Evolutionary conservation across 2,329 filamentous ascomycete genomes (phyloP).

Genomic region (Diaporthe humulicola): DNA sequence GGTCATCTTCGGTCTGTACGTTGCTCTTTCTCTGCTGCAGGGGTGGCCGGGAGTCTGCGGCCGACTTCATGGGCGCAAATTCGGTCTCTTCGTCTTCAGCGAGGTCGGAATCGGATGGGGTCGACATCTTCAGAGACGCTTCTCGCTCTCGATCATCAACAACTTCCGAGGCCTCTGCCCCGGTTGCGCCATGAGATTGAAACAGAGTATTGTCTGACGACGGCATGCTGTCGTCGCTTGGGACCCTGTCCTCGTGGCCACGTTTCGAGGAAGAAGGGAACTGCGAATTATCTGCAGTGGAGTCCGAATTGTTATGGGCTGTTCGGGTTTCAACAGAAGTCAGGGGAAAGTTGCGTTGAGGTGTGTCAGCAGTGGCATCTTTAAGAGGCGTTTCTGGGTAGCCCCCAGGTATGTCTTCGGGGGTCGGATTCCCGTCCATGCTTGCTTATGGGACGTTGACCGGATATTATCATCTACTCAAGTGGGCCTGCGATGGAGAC

Average conservation of each 20-base stretch:
- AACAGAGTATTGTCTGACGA: constrained; percentile 11
- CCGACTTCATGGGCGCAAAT: constrained; percentile 13
- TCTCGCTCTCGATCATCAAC: neutral
- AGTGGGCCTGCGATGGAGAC: neutral
- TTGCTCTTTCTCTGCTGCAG: constrained; percentile 3
- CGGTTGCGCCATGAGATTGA: neutral
- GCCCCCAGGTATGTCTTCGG: constrained; percentile 17
- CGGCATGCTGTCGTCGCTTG: constrained; percentile 14
- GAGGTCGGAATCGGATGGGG: constrained; percentile 15
- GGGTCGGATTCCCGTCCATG: constrained; percentile 15
- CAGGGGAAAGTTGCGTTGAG: neutral
- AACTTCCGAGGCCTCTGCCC: neutral
- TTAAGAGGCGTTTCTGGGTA: constrained; percentile 27
- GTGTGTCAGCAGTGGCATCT: neutral
- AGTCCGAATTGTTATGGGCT: neutral
- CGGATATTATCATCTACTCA: neutral
- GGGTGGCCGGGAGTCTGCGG: neutral
- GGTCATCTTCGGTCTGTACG: constrained; percentile 61
- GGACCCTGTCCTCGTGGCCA: neutral
- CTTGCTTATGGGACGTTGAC: neutral
- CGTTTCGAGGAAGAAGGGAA: neutral
- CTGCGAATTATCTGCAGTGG: neutral
- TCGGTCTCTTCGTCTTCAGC: neutral
- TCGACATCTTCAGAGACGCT: neutral
- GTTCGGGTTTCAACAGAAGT: neutral